Evolutionary conservation across 1,284 basidiomycete genomes (phyloP), one percentile per base, ranked within the genome.

Genomic region (Ceratobasidium sp.): DNA sequence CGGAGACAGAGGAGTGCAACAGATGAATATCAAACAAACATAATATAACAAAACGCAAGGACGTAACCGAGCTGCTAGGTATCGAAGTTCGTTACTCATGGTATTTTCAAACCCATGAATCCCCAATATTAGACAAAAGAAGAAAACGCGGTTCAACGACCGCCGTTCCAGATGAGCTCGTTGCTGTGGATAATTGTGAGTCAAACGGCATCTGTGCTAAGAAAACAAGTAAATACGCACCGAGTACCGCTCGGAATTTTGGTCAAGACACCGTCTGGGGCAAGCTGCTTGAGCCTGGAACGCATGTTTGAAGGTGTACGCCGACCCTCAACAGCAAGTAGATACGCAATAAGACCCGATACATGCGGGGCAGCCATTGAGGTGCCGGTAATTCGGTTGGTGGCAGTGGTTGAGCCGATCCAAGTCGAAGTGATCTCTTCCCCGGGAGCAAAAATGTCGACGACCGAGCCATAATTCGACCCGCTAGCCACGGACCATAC

Each of bases 401-500:
- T 54, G 35, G 38, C 71, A 17, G 65, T 69, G 45, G 60, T 53
- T 3, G 52, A 62, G 12, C 49, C 29, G 58, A 72, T 71, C 45
- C 64, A 72, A 49, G 62, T 54, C 12, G 71, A 72, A 10, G 65
- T 57, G 50, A 79, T 76, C 69, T 78, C 75, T 57, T 78, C 75
- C 52, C 78, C 78, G 15, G 78, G 78, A 10, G 75, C 78, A 70
- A 78, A 79, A 53, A 79, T 73, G 73, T 79, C 78, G 62, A 79
- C 78, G 65, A 75, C 77, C 54, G 73, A 71, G 71, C 78, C 77
- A 67, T 73, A 53, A 20, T 69, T 40, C 22, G 43, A 91, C 83
- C 96, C 96, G 83, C 93, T 93, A 32, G 94, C 94, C 65, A 91
- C 87, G 71, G 90, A 40, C 29, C 31, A 49, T 13, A 62, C 32